A percentile compares a stretch with the other conserved stretches of the same genome.
Evolutionary conservation across 352 stramenopile genomes (phyloP).

Genomic region (Pythium monospermum): DNA sequence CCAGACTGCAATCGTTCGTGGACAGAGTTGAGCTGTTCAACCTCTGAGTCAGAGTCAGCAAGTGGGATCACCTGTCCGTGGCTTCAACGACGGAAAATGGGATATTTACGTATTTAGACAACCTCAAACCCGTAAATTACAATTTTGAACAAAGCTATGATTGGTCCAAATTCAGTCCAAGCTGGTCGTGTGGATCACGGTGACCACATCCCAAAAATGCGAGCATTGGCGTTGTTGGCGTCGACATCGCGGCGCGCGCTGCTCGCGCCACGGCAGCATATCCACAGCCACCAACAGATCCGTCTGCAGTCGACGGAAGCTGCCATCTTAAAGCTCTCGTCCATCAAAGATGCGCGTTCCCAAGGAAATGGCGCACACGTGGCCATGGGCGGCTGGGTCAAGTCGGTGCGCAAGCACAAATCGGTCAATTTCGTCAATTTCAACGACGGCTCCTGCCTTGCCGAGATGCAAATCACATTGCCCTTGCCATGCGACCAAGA

Average conservation of each 20-base stretch:
- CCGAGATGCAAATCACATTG: slow-evolving; percentile 90
- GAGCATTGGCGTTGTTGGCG: not conserved
- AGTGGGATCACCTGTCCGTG: too few relatives aligned
- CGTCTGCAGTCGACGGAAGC: slow-evolving; percentile 1
- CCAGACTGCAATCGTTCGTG: too few relatives aligned
- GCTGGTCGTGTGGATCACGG: slow-evolving; percentile 11
- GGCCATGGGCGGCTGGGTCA: slow-evolving; percentile 88
- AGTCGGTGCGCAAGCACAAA: slow-evolving; percentile 96
- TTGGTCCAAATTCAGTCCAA: slow-evolving; percentile 1
- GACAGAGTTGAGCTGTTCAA: too few relatives aligned
- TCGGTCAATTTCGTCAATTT: slow-evolving; percentile 96
- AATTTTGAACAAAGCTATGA: not conserved
- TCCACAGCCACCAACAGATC: not conserved
- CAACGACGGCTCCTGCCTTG: slow-evolving; percentile 93
- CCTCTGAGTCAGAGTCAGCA: too few relatives aligned
- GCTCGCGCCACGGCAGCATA: not conserved
- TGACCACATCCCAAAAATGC: slow-evolving; percentile 3
- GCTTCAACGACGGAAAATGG: too few relatives aligned
- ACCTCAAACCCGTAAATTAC: too few relatives aligned
- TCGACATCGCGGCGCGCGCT: slow-evolving; percentile 5
- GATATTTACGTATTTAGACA: too few relatives aligned
- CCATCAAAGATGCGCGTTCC: slow-evolving; percentile 40
- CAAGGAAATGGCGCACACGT: slow-evolving; percentile 37
- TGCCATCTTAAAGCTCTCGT: slow-evolving; percentile 19
- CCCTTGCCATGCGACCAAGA: slow-evolving; percentile 34